Conservation (phyloP, 2,329 filamentous ascomycete species). For the Botrytis fabae region DNA sequence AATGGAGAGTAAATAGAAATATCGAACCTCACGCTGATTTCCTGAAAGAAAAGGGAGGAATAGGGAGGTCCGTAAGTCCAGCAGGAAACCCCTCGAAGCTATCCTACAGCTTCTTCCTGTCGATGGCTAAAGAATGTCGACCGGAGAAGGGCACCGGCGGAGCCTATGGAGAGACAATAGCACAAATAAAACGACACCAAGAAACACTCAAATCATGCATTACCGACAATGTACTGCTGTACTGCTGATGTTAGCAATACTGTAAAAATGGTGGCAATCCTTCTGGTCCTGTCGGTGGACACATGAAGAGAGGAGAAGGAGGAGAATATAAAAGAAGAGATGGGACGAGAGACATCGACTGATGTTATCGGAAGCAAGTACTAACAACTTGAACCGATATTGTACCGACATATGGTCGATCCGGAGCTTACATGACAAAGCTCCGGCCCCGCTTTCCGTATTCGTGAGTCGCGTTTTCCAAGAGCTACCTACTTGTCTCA, state of each 20-base stretch:
- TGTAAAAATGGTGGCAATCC: slow-evolving; percentile 27
- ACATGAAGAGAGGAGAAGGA: slow-evolving; percentile 22
- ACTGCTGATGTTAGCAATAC: slow-evolving; percentile 31
- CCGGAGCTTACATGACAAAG: slow-evolving; percentile 26
- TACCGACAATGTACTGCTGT: not conserved
- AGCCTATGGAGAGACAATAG: slow-evolving; percentile 9
- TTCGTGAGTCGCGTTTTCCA: slow-evolving; percentile 26
- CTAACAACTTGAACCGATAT: not conserved
- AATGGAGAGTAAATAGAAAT: slow-evolving; percentile 25
- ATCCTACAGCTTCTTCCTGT: not conserved
- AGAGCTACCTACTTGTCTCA: not conserved
- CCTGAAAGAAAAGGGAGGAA: slow-evolving; percentile 12
- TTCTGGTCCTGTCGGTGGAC: slow-evolving; percentile 24
- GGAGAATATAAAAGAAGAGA: slow-evolving; percentile 14
- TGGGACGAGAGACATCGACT: not conserved
- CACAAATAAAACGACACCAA: slow-evolving; percentile 14
- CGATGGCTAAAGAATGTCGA: slow-evolving; percentile 28
- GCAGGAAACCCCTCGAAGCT: not conserved
- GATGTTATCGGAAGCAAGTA: slow-evolving; percentile 8
- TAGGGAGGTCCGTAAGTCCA: slow-evolving; percentile 15
- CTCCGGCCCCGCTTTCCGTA: slow-evolving; percentile 24
- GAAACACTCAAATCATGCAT: slow-evolving; percentile 12
- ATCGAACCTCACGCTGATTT: slow-evolving; percentile 2
- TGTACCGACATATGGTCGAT: not conserved
- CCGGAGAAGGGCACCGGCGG: slow-evolving; percentile 16